Conservation (phyloP, 2,329 filamentous ascomycete genomes). For the Alternaria arbusti region DNA sequence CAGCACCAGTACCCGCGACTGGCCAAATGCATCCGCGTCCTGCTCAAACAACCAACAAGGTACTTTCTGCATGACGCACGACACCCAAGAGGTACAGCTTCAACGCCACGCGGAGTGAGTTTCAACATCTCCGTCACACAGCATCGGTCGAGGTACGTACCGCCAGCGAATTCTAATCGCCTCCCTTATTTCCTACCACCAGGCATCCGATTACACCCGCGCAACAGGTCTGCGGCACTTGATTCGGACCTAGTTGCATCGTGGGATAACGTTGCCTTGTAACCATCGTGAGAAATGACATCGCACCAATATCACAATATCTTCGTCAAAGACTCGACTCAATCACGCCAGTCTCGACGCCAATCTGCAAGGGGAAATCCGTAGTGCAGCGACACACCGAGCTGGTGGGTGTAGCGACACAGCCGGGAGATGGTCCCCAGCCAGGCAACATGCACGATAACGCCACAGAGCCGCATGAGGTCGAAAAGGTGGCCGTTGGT, state of each 20-base stretch:
- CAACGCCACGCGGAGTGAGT: neutral
- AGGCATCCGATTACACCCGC: neutral
- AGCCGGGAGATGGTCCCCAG: neutral
- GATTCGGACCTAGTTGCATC: neutral
- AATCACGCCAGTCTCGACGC: too few species aligned
- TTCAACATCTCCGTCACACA: neutral
- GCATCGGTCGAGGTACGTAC: neutral
- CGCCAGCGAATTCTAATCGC: neutral
- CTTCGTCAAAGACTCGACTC: neutral
- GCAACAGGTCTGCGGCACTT: neutral
- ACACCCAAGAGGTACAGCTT: neutral
- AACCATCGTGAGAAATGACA: neutral
- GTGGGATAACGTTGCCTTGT: neutral
- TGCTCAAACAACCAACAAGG: neutral
- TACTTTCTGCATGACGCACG: neutral
- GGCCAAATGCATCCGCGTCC: neutral
- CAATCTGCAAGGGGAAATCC: neutral
- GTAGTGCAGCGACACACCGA: neutral
- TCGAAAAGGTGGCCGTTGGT: neutral
- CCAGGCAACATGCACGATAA: neutral
- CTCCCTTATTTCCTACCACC: neutral
- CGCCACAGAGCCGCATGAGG: neutral
- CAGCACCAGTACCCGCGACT: neutral
- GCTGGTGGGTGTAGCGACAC: neutral
- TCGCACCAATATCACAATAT: neutral